Conservation (phyloP, 805 yeast genomes). For the Diddensiella santjacobensis region DNA sequence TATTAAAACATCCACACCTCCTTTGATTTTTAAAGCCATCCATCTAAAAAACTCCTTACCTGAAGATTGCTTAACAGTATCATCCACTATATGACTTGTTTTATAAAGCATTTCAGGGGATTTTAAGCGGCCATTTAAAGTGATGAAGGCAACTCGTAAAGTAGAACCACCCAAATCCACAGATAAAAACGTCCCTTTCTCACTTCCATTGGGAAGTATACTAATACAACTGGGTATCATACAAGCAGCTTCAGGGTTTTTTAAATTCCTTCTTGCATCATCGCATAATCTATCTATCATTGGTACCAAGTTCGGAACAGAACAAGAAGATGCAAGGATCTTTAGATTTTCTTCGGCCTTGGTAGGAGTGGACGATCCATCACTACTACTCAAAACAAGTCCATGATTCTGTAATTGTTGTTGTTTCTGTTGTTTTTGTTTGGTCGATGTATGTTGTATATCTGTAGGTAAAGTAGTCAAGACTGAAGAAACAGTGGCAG, state of each 20-base stretch:
- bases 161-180: constrained; percentile 93
- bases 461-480: background rate
- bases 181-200: constrained; percentile 69
- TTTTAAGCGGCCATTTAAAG: constrained; percentile 48
- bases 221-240: constrained; percentile 87
- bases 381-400: background rate
- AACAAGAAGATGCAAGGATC: background rate
- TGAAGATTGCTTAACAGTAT: constrained; percentile 25
- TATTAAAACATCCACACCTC: constrained; percentile 16
- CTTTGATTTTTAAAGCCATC: constrained; percentile 29
- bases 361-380: background rate
- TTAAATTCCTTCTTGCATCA: constrained; percentile 9
- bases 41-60: constrained; percentile 32
- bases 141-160: constrained; percentile 82
- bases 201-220: constrained; percentile 71
- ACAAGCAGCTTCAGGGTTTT: constrained; percentile 12
- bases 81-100: constrained; percentile 21
- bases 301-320: constrained; percentile 10
- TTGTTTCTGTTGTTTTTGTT: background rate
- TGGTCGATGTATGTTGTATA: background rate
- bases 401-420: background rate
- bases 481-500: background rate
- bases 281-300: constrained; percentile 16
- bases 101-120: constrained; percentile 18
- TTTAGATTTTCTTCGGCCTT: constrained; percentile 4